These are phyloP conservation scores for Trametes meyenii DNA, from an alignment of 768 basidiomycete species.

Conservation along the genomic window DNA sequence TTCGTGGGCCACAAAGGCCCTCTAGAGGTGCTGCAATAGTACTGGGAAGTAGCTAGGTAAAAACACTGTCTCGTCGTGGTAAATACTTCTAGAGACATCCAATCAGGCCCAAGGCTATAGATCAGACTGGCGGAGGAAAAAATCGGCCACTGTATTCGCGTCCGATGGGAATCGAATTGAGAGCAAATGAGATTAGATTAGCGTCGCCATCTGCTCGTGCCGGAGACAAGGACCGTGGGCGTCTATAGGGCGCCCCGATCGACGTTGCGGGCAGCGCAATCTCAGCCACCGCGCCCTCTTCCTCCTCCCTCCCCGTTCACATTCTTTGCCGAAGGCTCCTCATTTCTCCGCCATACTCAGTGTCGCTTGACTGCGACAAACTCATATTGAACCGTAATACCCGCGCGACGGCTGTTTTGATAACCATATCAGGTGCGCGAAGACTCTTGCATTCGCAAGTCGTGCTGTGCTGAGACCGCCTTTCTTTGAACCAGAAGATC, in stretches of 20 bases:
- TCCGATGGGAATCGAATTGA: not conserved
- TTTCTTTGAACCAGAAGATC: not conserved
- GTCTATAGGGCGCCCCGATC: conserved; percentile 5
- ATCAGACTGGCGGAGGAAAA: too few relatives aligned
- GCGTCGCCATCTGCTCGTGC: not conserved
- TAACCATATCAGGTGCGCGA: not conserved
- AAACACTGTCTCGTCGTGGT: too few relatives aligned
- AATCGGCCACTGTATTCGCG: too few relatives aligned
- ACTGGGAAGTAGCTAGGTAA: too few relatives aligned
- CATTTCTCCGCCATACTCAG: not conserved
- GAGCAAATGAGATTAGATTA: conserved; percentile 1
- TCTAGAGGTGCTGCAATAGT: too few relatives aligned
- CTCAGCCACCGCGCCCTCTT: conserved; percentile 15
- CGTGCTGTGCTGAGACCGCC: conserved; percentile 13
- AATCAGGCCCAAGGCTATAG: too few relatives aligned
- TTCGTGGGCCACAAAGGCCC: too few relatives aligned
- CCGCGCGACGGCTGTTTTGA: not conserved
- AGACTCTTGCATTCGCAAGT: not conserved
- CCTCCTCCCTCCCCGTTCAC: not conserved
- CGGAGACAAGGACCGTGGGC: conserved; percentile 1
- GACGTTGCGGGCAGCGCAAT: conserved; percentile 17
- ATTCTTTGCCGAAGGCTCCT: not conserved
- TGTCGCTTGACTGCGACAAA: not conserved
- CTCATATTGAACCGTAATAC: not conserved
- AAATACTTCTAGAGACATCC: too few relatives aligned